A percentile compares a stretch with the other conserved stretches of the same genome.
Conservation (phyloP, 2,329 filamentous ascomycete genomes). For the Pseudopyrenochaeta lycopersici region DNA sequence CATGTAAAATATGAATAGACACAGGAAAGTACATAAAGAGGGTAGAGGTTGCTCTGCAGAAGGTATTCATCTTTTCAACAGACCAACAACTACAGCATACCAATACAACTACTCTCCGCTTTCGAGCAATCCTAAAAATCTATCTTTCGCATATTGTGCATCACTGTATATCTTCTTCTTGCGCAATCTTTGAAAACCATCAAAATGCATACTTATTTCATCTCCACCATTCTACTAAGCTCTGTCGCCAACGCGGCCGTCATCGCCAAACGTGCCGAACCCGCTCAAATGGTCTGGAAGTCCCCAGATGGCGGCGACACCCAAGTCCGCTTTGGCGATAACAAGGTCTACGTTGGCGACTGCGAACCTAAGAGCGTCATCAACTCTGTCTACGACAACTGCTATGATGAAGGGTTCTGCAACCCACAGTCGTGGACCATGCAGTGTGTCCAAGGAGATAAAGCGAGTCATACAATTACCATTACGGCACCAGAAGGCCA, state of each 20-base stretch:
- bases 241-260: background rate
- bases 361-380: slow-evolving; percentile 1
- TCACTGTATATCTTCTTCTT: no score
- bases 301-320: slow-evolving; percentile 6
- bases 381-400: slow-evolving; percentile 6
- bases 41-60: no score
- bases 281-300: slow-evolving; percentile 1
- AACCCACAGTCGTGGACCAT: slow-evolving; percentile 6
- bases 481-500: slow-evolving; percentile 8
- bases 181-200: no score
- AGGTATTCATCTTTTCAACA: no score
- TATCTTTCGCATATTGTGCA: no score
- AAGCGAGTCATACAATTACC: background rate
- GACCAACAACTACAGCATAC: no score
- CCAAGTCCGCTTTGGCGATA: slow-evolving; percentile 5
- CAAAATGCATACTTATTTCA: no score
- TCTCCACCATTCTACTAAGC: no score
- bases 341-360: slow-evolving; percentile 4
- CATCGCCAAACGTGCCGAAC: background rate
- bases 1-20: no score
- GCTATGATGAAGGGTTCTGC: slow-evolving; percentile 10
- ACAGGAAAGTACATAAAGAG: no score
- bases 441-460: slow-evolving; percentile 1
- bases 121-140: no score
- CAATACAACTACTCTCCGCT: no score